Conservation (phyloP, 768 basidiomycete species). For the Sporobolomyces roseus region DNA sequence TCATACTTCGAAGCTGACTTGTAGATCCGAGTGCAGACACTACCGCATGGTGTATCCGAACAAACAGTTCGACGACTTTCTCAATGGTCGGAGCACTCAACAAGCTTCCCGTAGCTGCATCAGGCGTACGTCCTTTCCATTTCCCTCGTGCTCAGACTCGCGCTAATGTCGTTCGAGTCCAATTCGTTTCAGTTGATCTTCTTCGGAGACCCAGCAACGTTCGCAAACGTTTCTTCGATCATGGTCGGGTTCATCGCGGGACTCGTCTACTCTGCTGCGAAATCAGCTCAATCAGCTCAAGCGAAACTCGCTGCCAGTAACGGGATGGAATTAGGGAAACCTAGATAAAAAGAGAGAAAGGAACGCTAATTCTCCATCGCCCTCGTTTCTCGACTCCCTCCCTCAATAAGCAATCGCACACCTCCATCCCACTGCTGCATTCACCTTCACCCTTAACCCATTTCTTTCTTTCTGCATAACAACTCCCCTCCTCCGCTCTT, state of each 20-base stretch:
- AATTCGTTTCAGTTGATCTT: slow-evolving; percentile 57
- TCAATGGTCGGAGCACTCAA: slow-evolving; percentile 92
- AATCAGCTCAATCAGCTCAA: slow-evolving; percentile 14
- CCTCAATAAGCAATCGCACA: too few species aligned
- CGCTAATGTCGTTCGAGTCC: neutral
- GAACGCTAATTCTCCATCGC: too few species aligned
- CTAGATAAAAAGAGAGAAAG: neutral
- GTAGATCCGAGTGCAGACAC: slow-evolving; percentile 50
- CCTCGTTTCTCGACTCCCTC: too few species aligned
- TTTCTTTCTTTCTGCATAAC: too few species aligned
- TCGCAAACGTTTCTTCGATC: slow-evolving; percentile 84
- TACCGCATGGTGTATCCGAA: slow-evolving; percentile 96
- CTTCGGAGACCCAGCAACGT: slow-evolving; percentile 83
- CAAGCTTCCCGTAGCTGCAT: slow-evolving; percentile 95
- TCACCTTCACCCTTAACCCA: too few species aligned
- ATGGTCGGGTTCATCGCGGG: slow-evolving; percentile 64
- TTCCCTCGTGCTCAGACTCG: too few species aligned
- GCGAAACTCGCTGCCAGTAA: slow-evolving; percentile 13
- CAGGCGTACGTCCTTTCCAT: slow-evolving; percentile 60
- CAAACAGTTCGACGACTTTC: slow-evolving; percentile 97
- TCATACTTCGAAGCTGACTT: neutral
- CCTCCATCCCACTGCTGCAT: too few species aligned
- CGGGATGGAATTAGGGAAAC: slow-evolving; percentile 1
- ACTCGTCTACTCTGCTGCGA: slow-evolving; percentile 32
- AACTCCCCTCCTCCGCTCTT: too few species aligned